Evolutionary conservation across 2,329 filamentous ascomycete species (phyloP), one percentile per base, ranked within the genome.

Genomic region (Curvularia hawaiiensis): DNA sequence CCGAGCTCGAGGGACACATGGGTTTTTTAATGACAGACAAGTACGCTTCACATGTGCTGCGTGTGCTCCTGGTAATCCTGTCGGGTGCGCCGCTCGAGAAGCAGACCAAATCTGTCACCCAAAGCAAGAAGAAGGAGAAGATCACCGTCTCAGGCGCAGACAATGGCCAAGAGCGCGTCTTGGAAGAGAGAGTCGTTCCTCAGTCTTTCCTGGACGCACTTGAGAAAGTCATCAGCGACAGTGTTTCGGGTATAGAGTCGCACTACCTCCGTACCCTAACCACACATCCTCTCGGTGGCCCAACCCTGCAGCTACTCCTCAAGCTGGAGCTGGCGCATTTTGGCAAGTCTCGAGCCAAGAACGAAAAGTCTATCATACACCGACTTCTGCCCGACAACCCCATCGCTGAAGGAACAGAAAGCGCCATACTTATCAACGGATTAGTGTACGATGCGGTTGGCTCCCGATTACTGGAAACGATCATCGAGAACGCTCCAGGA

Each of bases 41-140:
- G 47, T 98, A 96, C 72, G 95, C 92, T 5, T 98, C 95, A 0
- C 95, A 99, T 72, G 90, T 91, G 0, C 82, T 99, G 43, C 87
- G 95, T 47, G 91, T 97, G 0, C 83, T 99, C 9, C 81, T 99
- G 1, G 81, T 97, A 3, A 88, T 98, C 1, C 82, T 99, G 5
- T 91, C 94, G 0, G 95, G 95, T 7, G 85, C 91, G 58, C 88
- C 93, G 0, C 79, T 97, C 5, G 87, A 92, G 56, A 86, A 89
- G 56, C 66, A 71, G 59, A 68, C 62, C 55, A 88, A 88, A 73
- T 88, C 88, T 1, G 79, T 96, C n/a, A 78, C 97, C 46, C 91
- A 94, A 73, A 97, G 94, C 81, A 93, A 91, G 77, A 93, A 88
- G 79, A 98, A 98, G 78, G 93, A 98, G 77, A 88, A 90, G 65